A percentile compares a stretch with the other conserved stretches of the same genome.
Conservation (phyloP, 2,329 filamentous ascomycete species). For the Xylaria sp. region DNA sequence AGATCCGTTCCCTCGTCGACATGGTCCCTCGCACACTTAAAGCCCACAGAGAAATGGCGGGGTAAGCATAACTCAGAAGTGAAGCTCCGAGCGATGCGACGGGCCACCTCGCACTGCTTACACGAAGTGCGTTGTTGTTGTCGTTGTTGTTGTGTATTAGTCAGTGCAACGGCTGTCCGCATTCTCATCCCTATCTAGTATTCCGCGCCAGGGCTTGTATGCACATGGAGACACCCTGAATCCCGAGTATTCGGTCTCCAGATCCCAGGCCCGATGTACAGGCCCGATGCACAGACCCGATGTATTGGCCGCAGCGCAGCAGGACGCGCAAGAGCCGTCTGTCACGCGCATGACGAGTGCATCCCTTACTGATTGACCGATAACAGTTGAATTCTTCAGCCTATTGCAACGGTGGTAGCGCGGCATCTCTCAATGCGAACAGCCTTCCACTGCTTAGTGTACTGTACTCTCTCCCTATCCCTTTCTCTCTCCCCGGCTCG, state of each 20-base stretch:
- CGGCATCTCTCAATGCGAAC: constrained; percentile 31
- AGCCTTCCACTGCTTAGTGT: background rate
- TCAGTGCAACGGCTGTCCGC: constrained; percentile 22
- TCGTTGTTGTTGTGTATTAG: background rate
- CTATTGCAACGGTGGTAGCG: constrained; percentile 22
- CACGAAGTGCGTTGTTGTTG: constrained; percentile 8
- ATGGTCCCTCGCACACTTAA: background rate
- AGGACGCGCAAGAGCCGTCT: constrained; percentile 24
- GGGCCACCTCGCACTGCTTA: constrained; percentile 7
- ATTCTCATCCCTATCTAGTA: constrained; percentile 11
- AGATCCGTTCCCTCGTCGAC: background rate
- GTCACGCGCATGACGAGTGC: constrained; percentile 25
- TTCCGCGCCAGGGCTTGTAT: background rate
- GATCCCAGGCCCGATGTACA: constrained; percentile 23
- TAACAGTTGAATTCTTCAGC: background rate
- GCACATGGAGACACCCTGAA: constrained; percentile 26
- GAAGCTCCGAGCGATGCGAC: background rate
- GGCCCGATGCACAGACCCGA: constrained; percentile 23
- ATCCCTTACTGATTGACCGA: background rate
- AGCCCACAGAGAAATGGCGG: background rate
- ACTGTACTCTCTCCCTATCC: background rate
- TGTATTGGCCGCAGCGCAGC: constrained; percentile 28
- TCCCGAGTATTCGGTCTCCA: constrained; percentile 34
- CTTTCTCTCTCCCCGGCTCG: background rate
- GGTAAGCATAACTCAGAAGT: background rate